These are phyloP conservation scores for Halophytophthora batemanensis DNA, from an alignment of 352 stramenopile species.

Conservation along the genomic window DNA sequence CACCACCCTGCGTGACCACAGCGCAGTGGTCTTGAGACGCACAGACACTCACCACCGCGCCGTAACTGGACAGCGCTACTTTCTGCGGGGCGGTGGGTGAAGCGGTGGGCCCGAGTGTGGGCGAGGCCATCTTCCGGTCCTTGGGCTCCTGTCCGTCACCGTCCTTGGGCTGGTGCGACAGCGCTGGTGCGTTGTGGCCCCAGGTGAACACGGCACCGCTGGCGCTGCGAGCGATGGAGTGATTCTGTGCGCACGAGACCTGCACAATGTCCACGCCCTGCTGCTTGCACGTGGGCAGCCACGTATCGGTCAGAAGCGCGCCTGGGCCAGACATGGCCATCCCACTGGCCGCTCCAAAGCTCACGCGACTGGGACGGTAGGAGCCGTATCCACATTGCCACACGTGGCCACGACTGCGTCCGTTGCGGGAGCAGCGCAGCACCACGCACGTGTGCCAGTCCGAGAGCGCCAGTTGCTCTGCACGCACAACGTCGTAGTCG, in stretches of 20 bases:
- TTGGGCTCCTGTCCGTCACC: background rate
- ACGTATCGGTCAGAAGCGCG: conserved; percentile 50
- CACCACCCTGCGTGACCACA: conserved; percentile 55
- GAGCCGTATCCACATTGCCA: conserved; percentile 81
- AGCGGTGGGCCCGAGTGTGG: conserved; percentile 2
- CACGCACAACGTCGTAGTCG: conserved; percentile 39
- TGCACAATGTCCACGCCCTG: conserved; percentile 53
- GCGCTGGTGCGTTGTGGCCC: conserved; percentile 64
- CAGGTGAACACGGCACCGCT: conserved; percentile 73
- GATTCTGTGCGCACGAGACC: conserved; percentile 71
- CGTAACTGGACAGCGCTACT: conserved; percentile 43
- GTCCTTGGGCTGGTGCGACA: conserved; percentile 40
- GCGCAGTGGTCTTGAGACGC: conserved; percentile 78
- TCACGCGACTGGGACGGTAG: conserved; percentile 62
- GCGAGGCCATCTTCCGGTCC: no score
- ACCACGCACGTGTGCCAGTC: conserved; percentile 76
- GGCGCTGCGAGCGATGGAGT: conserved; percentile 71
- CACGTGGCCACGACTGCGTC: conserved; percentile 56
- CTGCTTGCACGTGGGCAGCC: conserved; percentile 55
- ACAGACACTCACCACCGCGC: conserved; percentile 49
- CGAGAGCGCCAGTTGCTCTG: conserved; percentile 57
- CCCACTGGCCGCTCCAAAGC: conserved; percentile 34
- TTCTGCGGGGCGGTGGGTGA: conserved; percentile 45
- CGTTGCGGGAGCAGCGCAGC: conserved; percentile 51
- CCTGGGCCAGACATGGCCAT: conserved; percentile 1